Percentiles rank a stretch among this genome's conserved stretches.
Conservation (phyloP, 805 yeast species). For the Spathaspora boniae region DNA sequence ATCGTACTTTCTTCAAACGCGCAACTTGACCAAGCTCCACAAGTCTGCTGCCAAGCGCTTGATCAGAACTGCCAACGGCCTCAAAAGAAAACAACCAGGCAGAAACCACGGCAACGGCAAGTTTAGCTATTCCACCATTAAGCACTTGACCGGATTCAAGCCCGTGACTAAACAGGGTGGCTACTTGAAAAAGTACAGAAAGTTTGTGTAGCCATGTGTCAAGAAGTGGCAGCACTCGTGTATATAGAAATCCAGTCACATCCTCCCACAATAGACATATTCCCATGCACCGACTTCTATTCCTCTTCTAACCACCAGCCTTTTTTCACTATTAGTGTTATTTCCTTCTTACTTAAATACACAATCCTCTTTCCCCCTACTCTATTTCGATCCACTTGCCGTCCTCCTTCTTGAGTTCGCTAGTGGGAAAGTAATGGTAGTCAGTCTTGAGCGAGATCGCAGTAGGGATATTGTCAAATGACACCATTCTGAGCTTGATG, state of each 20-base stretch:
- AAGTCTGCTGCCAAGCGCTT: constrained; percentile 87
- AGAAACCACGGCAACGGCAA: constrained; percentile 93
- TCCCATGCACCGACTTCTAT: neutral
- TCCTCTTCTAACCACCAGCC: constrained; percentile 1
- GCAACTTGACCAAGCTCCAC: constrained; percentile 67
- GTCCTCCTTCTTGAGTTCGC: constrained; percentile 50
- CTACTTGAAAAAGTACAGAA: constrained; percentile 48
- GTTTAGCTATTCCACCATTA: constrained; percentile 63
- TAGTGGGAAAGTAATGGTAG: constrained; percentile 83
- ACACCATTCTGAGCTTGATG: constrained; percentile 73
- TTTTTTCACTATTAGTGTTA: neutral
- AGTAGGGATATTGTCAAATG: constrained; percentile 82
- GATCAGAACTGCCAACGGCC: constrained; percentile 67
- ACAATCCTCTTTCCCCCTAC: too few relatives aligned
- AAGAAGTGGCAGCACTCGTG: constrained; percentile 2
- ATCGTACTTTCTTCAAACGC: constrained; percentile 31
- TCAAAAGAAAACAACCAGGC: constrained; percentile 62
- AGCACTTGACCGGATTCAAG: constrained; percentile 57
- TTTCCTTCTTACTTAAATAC: too few relatives aligned
- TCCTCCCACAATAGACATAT: neutral
- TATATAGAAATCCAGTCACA: neutral
- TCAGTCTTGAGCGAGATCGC: constrained; percentile 85
- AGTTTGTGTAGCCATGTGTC: constrained; percentile 4
- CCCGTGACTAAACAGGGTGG: constrained; percentile 48
- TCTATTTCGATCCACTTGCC: constrained; percentile 49